Conservation (phyloP, 1,139 yeast genomes). For the Geotrichum armillariae region DNA sequence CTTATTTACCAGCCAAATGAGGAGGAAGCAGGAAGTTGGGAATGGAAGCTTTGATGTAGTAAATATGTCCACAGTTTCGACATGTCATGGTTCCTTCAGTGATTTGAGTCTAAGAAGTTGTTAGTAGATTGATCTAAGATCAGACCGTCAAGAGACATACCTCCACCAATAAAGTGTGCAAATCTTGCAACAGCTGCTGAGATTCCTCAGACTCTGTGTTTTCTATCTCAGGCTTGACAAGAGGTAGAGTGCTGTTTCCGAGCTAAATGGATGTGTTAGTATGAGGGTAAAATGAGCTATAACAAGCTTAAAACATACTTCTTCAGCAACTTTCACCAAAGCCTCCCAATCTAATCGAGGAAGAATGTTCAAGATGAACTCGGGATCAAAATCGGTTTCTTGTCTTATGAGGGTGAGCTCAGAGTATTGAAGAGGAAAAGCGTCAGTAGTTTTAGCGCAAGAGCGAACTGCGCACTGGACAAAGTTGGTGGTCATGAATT, state of each 20-base stretch:
- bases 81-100: constrained; percentile 88
- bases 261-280: constrained; percentile 36
- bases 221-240: constrained; percentile 62
- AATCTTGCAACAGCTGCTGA: constrained; percentile 63
- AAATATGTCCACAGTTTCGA: constrained; percentile 79
- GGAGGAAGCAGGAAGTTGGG: constrained; percentile 96
- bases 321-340: constrained; percentile 68
- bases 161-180: constrained; percentile 77
- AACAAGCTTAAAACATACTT: constrained; percentile 49
- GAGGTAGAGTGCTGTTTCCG: constrained; percentile 68
- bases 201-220: constrained; percentile 51
- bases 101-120: constrained; percentile 59
- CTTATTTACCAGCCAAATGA: constrained; percentile 55
- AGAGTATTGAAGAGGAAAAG: constrained; percentile 77
- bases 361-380: constrained; percentile 71
- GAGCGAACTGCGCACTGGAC: constrained; percentile 88
- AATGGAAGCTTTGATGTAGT: constrained; percentile 86
- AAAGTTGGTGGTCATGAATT: constrained; percentile 90
- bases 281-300: neutral
- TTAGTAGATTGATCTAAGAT: constrained; percentile 8
- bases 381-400: constrained; percentile 82
- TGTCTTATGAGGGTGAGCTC: constrained; percentile 75
- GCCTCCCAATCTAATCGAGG: constrained; percentile 91
- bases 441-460: constrained; percentile 70
- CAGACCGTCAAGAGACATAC: constrained; percentile 22